Percentiles rank a stretch among this genome's conserved stretches.
phyloP scores from a whole-genome alignment of 108 stramenopile species.

The Cyclotella baltica region DNA sequence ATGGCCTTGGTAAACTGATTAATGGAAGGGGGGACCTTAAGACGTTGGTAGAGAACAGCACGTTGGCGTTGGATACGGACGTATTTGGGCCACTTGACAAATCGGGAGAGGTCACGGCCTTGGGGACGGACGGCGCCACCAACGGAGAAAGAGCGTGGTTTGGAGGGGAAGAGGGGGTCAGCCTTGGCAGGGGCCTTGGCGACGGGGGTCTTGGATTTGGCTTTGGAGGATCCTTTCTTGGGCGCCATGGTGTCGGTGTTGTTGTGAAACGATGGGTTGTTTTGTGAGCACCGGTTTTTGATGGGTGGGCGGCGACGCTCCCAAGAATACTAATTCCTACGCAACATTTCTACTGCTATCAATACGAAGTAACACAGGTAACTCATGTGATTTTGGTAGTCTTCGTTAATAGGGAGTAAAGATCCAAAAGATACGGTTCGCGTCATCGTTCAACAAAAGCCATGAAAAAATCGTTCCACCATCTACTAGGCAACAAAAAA shows the following conservation, averaged over 20 bases:
- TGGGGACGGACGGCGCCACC: slow-evolving; percentile 95
- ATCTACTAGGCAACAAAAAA: no score
- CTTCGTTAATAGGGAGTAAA: no score
- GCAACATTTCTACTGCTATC: no score
- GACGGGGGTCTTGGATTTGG: slow-evolving; percentile 54
- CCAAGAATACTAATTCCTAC: no score
- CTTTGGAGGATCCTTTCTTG: slow-evolving; percentile 80
- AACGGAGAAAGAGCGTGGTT: slow-evolving; percentile 88
- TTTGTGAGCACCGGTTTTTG: background rate
- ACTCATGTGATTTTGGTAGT: no score
- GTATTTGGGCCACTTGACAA: slow-evolving; percentile 98
- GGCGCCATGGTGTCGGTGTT: slow-evolving; percentile 48
- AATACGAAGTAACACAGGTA: no score
- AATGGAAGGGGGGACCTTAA: slow-evolving; percentile 98
- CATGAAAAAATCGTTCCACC: no score
- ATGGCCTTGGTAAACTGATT: slow-evolving; percentile 99
- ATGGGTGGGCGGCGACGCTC: no score
- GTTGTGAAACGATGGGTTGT: background rate
- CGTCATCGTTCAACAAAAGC: no score
- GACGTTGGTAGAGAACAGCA: slow-evolving; percentile 97
- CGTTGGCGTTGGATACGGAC: slow-evolving; percentile 99
- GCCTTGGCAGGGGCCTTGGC: slow-evolving; percentile 69
- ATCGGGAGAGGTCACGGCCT: slow-evolving; percentile 95
- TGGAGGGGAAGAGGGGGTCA: slow-evolving; percentile 95
- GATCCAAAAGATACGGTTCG: no score